Conservation (phyloP, 768 basidiomycete species). For the Rhizopogon vinicolor region DNA sequence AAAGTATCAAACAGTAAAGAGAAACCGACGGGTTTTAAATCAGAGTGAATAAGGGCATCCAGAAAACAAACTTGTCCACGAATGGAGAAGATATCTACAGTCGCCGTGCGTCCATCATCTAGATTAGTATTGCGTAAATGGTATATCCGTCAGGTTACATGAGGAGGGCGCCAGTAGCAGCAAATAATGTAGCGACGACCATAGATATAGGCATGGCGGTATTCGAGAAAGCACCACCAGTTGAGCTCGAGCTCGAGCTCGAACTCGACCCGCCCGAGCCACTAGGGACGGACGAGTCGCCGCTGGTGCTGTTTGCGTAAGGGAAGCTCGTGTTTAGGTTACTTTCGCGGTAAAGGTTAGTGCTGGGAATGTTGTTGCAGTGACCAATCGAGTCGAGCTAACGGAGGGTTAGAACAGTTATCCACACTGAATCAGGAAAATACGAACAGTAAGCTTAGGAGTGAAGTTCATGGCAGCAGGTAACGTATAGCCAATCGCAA, state of each 20-base stretch:
- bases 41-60: constrained; percentile 5
- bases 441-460: constrained; percentile 59
- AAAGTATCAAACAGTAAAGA: constrained; percentile 4
- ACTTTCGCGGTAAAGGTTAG: constrained; percentile 82
- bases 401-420: neutral
- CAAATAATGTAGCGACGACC: constrained; percentile 9
- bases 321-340: constrained; percentile 70
- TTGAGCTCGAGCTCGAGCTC: constrained; percentile 2
- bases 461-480: constrained; percentile 64
- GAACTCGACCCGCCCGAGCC: constrained; percentile 1
- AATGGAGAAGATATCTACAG: constrained; percentile 15
- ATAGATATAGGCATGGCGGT: constrained; percentile 10
- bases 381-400: constrained; percentile 73
- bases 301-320: constrained; percentile 32
- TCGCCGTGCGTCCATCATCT: constrained; percentile 7
- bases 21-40: constrained; percentile 2
- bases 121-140: constrained; percentile 18
- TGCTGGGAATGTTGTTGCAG: constrained; percentile 61
- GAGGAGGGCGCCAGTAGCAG: constrained; percentile 8
- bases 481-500: constrained; percentile 85
- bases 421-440: neutral
- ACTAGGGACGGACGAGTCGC: constrained; percentile 9
- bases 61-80: constrained; percentile 11
- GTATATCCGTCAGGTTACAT: constrained; percentile 12
- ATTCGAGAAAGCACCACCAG: constrained; percentile 9